These are phyloP conservation scores for Penicillium sp. DNA, from an alignment of 2,329 filamentous ascomycete species.

Conservation along the genomic window DNA sequence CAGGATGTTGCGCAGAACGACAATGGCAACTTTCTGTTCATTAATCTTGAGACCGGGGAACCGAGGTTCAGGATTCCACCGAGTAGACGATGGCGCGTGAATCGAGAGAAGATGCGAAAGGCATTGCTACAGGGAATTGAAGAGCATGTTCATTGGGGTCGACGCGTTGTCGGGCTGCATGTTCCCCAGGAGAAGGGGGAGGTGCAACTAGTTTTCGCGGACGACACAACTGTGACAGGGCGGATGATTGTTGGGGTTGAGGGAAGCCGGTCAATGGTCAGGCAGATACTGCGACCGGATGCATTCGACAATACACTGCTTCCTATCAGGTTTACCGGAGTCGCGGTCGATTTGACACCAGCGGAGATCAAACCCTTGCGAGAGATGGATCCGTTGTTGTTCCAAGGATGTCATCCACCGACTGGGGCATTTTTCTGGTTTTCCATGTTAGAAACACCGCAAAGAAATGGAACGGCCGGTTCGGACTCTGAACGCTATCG, in stretches of 20 bases:
- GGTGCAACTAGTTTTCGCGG: constrained; percentile 10
- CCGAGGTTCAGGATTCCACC: constrained; percentile 32
- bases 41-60: constrained; percentile 29
- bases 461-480: constrained; percentile 36
- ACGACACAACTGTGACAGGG: constrained; percentile 10
- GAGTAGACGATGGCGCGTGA: constrained; percentile 27
- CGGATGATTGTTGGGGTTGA: constrained; percentile 21
- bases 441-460: constrained; percentile 45
- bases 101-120: constrained; percentile 23
- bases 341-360: constrained; percentile 43
- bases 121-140: constrained; percentile 23
- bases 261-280: constrained; percentile 23
- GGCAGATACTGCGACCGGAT: constrained; percentile 24
- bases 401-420: constrained; percentile 26
- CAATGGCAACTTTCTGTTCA: constrained; percentile 29
- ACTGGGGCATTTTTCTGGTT: constrained; percentile 29
- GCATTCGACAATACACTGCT: constrained; percentile 20
- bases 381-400: constrained; percentile 48
- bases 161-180: constrained; percentile 11
- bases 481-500: constrained; percentile 38
- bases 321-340: constrained; percentile 24
- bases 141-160: constrained; percentile 21
- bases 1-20: constrained; percentile 23
- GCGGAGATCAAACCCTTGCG: constrained; percentile 59
- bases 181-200: not conserved